Conservation (phyloP, 345 rosid species). For the Euphorbia lathyris region DNA sequence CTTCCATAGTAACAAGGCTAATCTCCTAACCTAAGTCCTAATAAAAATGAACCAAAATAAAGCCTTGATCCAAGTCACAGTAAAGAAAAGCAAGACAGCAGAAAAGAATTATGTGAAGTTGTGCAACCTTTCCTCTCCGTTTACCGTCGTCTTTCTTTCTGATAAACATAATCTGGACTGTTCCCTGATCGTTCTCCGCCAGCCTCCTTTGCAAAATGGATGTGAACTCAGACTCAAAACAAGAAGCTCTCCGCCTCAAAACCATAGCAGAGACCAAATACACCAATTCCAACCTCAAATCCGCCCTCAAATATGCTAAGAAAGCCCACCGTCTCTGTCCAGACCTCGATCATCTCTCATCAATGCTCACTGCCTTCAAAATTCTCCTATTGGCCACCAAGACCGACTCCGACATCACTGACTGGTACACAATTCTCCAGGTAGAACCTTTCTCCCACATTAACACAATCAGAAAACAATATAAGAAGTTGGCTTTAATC, state of each 20-base stretch:
- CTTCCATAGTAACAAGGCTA: too few relatives aligned
- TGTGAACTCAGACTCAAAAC: slow-evolving; percentile 24
- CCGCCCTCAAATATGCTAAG: slow-evolving; percentile 61
- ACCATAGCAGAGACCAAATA: slow-evolving; percentile 52
- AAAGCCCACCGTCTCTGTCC: slow-evolving; percentile 62
- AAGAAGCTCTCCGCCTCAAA: slow-evolving; percentile 56
- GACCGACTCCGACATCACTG: slow-evolving; percentile 26
- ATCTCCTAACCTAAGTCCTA: too few relatives aligned
- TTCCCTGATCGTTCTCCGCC: neutral
- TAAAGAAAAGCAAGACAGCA: too few relatives aligned
- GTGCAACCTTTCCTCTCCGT: too few relatives aligned
- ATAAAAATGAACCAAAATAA: too few relatives aligned
- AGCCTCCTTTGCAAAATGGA: slow-evolving; percentile 8
- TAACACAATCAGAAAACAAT: slow-evolving; percentile 60
- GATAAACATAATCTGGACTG: neutral
- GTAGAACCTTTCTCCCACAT: slow-evolving; percentile 82
- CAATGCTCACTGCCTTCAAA: slow-evolving; percentile 64
- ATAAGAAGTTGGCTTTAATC: slow-evolving; percentile 61
- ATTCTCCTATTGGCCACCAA: slow-evolving; percentile 46
- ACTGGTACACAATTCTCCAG: slow-evolving; percentile 78
- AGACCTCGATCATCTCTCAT: slow-evolving; percentile 48
- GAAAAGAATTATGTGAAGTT: too few relatives aligned
- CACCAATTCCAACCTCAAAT: slow-evolving; percentile 41
- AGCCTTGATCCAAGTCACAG: too few relatives aligned
- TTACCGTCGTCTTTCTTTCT: neutral